phyloP scores from a whole-genome alignment of 148 eudicot species.

The Amaranthus palmeri region DNA sequence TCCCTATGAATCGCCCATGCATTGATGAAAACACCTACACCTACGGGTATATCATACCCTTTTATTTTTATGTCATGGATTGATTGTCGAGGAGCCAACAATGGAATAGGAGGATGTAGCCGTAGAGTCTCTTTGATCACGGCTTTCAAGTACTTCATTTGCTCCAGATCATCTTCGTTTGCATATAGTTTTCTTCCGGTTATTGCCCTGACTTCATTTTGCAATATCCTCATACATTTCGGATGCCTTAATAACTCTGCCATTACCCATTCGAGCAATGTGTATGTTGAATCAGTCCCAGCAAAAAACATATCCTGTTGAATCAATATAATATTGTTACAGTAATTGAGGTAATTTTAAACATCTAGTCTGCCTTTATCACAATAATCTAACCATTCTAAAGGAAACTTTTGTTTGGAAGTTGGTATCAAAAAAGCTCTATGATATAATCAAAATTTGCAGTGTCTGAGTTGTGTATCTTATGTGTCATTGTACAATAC shows the following conservation, averaged over 20 bases:
- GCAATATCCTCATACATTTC: conserved; percentile 5
- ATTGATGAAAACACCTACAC: conserved; percentile 13
- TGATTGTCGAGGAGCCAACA: conserved; percentile 18
- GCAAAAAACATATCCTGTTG: conserved; percentile 22
- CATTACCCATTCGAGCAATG: conserved; percentile 30
- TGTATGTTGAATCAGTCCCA: conserved; percentile 26
- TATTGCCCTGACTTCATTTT: conserved; percentile 23
- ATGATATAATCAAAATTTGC: too few species aligned
- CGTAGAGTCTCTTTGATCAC: conserved; percentile 29
- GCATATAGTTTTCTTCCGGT: conserved; percentile 5
- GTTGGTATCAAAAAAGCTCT: too few species aligned
- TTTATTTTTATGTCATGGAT: conserved; percentile 6
- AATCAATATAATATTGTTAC: background rate
- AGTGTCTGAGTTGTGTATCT: too few species aligned
- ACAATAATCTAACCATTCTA: too few species aligned
- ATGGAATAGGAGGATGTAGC: conserved; percentile 23
- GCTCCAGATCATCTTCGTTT: conserved; percentile 18
- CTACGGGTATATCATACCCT: conserved; percentile 18
- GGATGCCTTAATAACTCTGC: conserved; percentile 26
- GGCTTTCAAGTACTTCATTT: conserved; percentile 25
- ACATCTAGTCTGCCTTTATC: too few species aligned
- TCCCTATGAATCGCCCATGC: conserved; percentile 30
- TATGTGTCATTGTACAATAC: too few species aligned
- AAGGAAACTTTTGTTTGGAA: too few species aligned
- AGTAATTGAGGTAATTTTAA: background rate